Evolutionary conservation across 805 yeast genomes (phyloP).

Genomic region (Groenewaldozyma tartarivorans): DNA sequence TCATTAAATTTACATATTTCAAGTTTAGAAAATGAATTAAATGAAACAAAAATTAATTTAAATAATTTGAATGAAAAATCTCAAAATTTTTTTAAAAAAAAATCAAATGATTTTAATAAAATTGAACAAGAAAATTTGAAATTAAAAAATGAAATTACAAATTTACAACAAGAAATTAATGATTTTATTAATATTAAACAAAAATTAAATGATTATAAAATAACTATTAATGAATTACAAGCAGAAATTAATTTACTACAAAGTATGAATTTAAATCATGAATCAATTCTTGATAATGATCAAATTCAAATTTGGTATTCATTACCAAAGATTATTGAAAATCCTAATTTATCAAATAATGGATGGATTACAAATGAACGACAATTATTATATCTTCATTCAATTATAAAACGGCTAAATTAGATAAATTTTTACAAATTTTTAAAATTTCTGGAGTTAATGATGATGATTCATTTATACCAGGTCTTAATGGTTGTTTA

Average conservation of each 20-base stretch:
- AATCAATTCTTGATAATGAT: not conserved
- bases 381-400: not conserved
- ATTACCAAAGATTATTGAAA: not conserved
- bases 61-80: no score
- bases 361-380: not conserved
- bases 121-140: no score
- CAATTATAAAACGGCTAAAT: not conserved
- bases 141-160: no score
- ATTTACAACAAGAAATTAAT: no score
- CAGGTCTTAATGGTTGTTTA: conserved; percentile 27
- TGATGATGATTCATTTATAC: conserved; percentile 14
- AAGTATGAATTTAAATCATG: no score
- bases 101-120: no score
- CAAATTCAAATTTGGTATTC: not conserved
- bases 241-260: no score
- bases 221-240: no score
- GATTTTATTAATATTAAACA: no score
- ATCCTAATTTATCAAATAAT: not conserved
- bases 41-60: not conserved
- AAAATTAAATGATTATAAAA: no score
- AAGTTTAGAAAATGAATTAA: no score
- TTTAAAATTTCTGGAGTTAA: conserved; percentile 15
- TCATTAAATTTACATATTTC: not conserved
- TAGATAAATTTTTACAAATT: conserved; percentile 5
- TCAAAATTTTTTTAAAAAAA: no score